Evolutionary conservation across 192 early-diverging fungal species (phyloP).

Genomic region (Coemansia sp.): DNA sequence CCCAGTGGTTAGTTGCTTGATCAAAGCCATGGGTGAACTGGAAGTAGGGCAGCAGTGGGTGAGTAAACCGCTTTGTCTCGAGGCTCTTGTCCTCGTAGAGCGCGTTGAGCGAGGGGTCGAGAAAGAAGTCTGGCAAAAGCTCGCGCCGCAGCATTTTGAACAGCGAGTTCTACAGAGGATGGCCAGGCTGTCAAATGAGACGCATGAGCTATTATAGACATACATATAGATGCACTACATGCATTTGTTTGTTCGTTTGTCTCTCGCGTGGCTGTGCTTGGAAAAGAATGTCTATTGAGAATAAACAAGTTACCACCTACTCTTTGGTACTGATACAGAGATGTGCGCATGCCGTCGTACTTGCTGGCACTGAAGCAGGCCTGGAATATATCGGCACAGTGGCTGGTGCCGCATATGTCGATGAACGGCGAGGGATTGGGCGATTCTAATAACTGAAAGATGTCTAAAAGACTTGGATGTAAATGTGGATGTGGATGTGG

Average conservation of each 20-base stretch:
- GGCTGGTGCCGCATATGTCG: slow-evolving; percentile 26
- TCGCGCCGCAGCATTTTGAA: slow-evolving; percentile 74
- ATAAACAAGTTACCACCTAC: too few relatives aligned
- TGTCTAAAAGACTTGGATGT: slow-evolving; percentile 39
- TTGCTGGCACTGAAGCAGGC: slow-evolving; percentile 18
- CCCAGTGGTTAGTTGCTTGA: slow-evolving; percentile 30
- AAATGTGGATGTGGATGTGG: too few relatives aligned
- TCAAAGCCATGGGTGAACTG: slow-evolving; percentile 38
- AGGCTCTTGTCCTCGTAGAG: slow-evolving; percentile 20
- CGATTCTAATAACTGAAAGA: slow-evolving; percentile 43
- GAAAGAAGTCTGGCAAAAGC: slow-evolving; percentile 55
- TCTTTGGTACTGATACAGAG: slow-evolving; percentile 59
- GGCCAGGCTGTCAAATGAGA: background rate
- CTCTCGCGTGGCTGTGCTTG: too few relatives aligned
- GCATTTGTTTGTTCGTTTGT: too few relatives aligned
- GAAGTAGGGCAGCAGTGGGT: slow-evolving; percentile 41
- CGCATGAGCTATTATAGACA: too few relatives aligned
- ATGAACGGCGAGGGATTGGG: slow-evolving; percentile 34
- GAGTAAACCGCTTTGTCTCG: slow-evolving; percentile 10
- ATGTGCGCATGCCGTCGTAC: slow-evolving; percentile 50
- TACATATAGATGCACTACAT: too few relatives aligned
- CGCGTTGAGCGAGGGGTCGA: slow-evolving; percentile 50
- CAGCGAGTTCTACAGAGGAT: slow-evolving; percentile 53
- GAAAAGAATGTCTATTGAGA: too few relatives aligned
- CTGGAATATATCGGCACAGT: slow-evolving; percentile 40